Percentiles rank a stretch among this genome's conserved stretches.
phyloP scores from a whole-genome alignment of 176 grass and related monocot species.

The Thalia dealbata region DNA sequence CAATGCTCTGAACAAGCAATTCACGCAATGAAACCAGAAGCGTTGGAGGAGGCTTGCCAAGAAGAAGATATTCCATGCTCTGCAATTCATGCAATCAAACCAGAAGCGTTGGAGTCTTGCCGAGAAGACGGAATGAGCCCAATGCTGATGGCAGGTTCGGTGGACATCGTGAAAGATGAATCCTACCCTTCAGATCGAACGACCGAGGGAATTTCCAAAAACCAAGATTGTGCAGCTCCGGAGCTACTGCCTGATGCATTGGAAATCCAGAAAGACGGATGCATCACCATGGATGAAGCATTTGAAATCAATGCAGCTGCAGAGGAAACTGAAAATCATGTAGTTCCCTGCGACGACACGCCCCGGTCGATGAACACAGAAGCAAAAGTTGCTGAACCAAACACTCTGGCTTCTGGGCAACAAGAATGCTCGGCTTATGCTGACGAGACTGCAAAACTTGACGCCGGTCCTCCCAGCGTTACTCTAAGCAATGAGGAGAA shows the following conservation, averaged over 20 bases:
- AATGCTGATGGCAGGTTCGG: background rate
- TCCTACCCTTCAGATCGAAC: background rate
- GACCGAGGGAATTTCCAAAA: background rate
- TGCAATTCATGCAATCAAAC: background rate
- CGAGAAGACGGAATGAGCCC: background rate
- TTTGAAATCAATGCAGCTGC: background rate
- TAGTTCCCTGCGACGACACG: background rate
- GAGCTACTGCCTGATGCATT: background rate
- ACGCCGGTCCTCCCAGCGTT: background rate
- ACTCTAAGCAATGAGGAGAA: constrained; percentile 16
- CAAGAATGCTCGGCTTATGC: background rate
- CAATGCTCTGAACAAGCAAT: background rate
- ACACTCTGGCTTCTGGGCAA: background rate
- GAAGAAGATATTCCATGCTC: background rate
- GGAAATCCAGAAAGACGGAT: background rate
- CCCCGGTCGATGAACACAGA: background rate
- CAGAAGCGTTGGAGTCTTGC: background rate
- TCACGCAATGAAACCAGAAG: too few species aligned
- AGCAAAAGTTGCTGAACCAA: background rate
- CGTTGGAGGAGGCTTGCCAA: background rate
- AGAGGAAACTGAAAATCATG: background rate
- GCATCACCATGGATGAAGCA: background rate
- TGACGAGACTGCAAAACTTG: background rate
- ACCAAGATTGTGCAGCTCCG: background rate
- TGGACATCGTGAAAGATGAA: background rate